Evolutionary conservation across 176 grass and related monocot species (phyloP).

Genomic region (Carex pumila): DNA sequence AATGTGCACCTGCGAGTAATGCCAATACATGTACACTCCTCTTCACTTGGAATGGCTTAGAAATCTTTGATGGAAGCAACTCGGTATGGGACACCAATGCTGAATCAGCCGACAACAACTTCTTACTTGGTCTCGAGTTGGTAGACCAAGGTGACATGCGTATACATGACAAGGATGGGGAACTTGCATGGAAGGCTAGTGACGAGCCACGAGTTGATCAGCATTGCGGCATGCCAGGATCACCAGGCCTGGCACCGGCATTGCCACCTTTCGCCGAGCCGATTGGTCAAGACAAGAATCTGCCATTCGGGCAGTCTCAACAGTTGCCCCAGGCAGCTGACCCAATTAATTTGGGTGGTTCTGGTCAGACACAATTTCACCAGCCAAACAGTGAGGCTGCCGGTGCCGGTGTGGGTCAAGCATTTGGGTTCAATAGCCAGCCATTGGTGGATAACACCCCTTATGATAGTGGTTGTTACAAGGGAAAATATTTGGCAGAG

Average conservation of each 20-base stretch:
- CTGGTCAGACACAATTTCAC: not conserved
- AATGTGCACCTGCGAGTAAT: conserved; percentile 59
- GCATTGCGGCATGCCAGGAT: conserved; percentile 55
- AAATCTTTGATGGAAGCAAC: conserved; percentile 77
- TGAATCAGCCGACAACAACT: conserved; percentile 46
- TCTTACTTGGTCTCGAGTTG: conserved; percentile 63
- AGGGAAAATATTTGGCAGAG: not conserved
- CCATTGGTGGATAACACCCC: conserved; percentile 78
- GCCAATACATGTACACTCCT: conserved; percentile 68
- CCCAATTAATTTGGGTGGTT: not conserved
- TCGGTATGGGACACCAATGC: conserved; percentile 61
- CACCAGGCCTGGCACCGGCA: conserved; percentile 42
- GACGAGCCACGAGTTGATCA: conserved; percentile 50
- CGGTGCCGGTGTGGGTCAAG: conserved; percentile 20
- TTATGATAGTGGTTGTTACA: conserved; percentile 53
- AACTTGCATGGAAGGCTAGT: conserved; percentile 82
- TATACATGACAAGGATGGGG: conserved; percentile 76
- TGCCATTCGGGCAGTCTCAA: conserved; percentile 47
- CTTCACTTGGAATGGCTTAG: conserved; percentile 61
- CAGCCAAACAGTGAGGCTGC: not conserved
- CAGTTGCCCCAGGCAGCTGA: conserved; percentile 13
- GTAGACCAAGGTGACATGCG: conserved; percentile 90
- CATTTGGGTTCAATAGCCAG: conserved; percentile 43
- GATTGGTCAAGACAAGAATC: conserved; percentile 43
- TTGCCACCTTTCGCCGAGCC: conserved; percentile 56